Percentiles rank a stretch among this genome's conserved stretches.
These are phyloP conservation scores for Penicillium sp. DNA, from an alignment of 2,329 filamentous ascomycete species.

Conservation along the genomic window DNA sequence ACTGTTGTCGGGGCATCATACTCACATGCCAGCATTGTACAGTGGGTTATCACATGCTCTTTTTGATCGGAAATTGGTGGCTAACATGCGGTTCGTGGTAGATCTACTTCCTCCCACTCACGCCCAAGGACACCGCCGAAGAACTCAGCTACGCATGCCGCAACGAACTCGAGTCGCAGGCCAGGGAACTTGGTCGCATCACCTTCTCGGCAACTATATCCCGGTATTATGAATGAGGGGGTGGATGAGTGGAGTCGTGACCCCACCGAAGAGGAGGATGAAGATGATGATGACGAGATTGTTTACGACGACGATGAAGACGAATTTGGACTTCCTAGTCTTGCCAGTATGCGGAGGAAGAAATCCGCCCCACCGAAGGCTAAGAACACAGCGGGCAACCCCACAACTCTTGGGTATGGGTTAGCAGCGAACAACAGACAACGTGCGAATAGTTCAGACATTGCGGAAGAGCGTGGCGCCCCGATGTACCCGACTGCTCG, in stretches of 20 bases:
- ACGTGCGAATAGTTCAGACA: conserved; percentile 84
- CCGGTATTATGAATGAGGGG: conserved; percentile 74
- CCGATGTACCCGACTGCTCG: conserved; percentile 82
- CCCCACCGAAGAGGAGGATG: conserved; percentile 57
- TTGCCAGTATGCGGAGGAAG: conserved; percentile 84
- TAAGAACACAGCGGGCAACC: conserved; percentile 34
- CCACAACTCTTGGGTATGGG: conserved; percentile 30
- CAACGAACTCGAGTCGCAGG: conserved; percentile 48
- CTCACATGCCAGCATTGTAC: conserved; percentile 91
- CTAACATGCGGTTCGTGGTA: conserved; percentile 17
- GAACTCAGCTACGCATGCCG: conserved; percentile 53
- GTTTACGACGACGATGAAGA: conserved; percentile 86
- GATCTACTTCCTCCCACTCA: conserved; percentile 30
- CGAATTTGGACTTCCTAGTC: conserved; percentile 89
- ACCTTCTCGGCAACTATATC: conserved; percentile 69
- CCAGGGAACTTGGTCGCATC: conserved; percentile 31
- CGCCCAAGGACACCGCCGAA: conserved; percentile 71
- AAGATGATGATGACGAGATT: conserved; percentile 64
- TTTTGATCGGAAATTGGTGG: conserved; percentile 6
- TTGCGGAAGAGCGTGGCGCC: conserved; percentile 81
- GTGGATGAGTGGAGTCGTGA: conserved; percentile 72
- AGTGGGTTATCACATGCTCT: conserved; percentile 55
- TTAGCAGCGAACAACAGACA: conserved; percentile 50
- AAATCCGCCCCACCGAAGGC: conserved; percentile 36
- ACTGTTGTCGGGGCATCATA: conserved; percentile 92